phyloP scores from a whole-genome alignment of 1,139 yeast species.

The Yamadazyma dendronema region DNA sequence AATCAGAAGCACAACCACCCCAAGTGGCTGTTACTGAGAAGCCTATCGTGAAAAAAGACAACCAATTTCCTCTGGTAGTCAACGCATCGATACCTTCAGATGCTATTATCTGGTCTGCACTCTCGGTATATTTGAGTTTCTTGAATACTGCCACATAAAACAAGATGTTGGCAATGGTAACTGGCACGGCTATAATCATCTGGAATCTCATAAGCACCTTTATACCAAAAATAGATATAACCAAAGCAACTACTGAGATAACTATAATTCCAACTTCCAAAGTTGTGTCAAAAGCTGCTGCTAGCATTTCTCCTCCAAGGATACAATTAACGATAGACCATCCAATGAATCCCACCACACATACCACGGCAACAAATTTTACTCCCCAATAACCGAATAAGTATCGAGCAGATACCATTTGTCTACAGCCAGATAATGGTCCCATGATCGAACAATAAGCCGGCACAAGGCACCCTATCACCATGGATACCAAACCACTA shows the following conservation, averaged over 20 bases:
- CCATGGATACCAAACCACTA: constrained; percentile 30
- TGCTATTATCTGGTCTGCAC: constrained; percentile 28
- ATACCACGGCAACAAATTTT: constrained; percentile 31
- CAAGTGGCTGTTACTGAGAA: constrained; percentile 86
- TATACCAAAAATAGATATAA: constrained; percentile 37
- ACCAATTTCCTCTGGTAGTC: constrained; percentile 59
- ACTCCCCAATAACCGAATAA: constrained; percentile 42
- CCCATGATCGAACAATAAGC: constrained; percentile 43
- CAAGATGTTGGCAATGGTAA: constrained; percentile 63
- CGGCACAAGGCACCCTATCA: constrained; percentile 38
- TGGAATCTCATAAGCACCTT: constrained; percentile 64
- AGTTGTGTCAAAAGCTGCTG: constrained; percentile 24
- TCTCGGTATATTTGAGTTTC: constrained; percentile 43
- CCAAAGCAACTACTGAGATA: constrained; percentile 26
- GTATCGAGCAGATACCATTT: constrained; percentile 40
- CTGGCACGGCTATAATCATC: constrained; percentile 66
- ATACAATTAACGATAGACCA: constrained; percentile 44
- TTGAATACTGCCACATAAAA: constrained; percentile 67
- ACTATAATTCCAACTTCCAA: constrained; percentile 33
- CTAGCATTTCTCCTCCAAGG: constrained; percentile 36
- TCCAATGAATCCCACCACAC: constrained; percentile 38
- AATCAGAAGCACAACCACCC: constrained; percentile 88
- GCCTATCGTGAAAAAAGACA: constrained; percentile 70
- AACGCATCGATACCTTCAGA: constrained; percentile 28
- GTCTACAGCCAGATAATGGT: constrained; percentile 41